Evolutionary conservation across 2,329 filamentous ascomycete genomes (phyloP), one percentile per base, ranked within the genome.

Genomic region (Microdochium bolleyi): DNA sequence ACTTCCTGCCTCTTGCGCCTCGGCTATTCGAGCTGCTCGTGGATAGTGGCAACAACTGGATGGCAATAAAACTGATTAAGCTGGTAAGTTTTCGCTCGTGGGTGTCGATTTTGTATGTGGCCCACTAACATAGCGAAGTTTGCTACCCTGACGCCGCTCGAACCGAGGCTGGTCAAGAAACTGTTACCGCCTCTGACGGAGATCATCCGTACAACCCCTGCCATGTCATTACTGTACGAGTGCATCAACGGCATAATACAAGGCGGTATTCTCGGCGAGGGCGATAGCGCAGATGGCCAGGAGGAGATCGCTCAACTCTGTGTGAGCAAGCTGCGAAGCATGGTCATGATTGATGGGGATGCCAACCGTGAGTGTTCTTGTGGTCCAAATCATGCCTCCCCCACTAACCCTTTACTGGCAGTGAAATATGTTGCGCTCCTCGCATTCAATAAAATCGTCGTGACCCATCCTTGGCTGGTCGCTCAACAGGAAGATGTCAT

Each of bases 51-150:
- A 97, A 99, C 70, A 99, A 99, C 70, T 99, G 94, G 94, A 97
- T 99, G 92, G 92, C 92, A 54, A 99, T 99, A 67, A 99, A 99
- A 68, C 83, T 99, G 57, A 97, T 99, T 68, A 99, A 99, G 72
- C 79, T 99, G 57, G 89, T 92, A 68, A 60, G 82, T 8, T 19
- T 16, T 16, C 16, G 11, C 34, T 25, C 59, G 67, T 22, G 2
- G 14, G 7, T 19, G 13, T n/a, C 34, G 48, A 11, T 24, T 22
- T 10, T 49, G 11, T 19, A n/a, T 21, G 41, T n/a, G 22, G 44
- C 7, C 37, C 38, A 24, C 71, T 66, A 49, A 68, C 50, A 50
- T 32, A 8, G 24, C 30, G 1, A 63, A 95, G 88, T 99, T 99
- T 77, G 92, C 94, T 46, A 95, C 90, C 1, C 74, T 99, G 56